Conservation (phyloP, 352 stramenopile genomes). For the Phytophthora multivora region DNA sequence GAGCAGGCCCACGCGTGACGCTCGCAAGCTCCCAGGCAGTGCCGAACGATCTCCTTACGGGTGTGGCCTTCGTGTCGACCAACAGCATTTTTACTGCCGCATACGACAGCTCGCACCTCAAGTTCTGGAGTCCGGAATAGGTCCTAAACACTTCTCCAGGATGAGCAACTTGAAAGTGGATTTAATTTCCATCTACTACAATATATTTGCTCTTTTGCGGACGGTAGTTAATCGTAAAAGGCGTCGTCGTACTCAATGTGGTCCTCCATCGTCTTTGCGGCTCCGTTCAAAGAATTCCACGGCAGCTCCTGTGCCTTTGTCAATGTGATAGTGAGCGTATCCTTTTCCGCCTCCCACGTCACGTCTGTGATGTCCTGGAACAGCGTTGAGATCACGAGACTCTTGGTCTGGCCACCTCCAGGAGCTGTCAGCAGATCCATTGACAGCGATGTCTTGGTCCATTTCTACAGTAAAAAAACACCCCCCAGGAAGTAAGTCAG, state of each 20-base stretch:
- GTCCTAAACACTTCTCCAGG: slow-evolving; percentile 5
- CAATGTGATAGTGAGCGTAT: slow-evolving; percentile 72
- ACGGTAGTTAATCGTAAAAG: slow-evolving; percentile 63
- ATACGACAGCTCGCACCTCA: slow-evolving; percentile 75
- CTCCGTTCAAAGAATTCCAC: slow-evolving; percentile 85
- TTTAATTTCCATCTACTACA: slow-evolving; percentile 25
- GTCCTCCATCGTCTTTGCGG: slow-evolving; percentile 80
- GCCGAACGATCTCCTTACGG: slow-evolving; percentile 66
- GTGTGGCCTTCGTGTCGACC: slow-evolving; percentile 52
- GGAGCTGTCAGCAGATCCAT: slow-evolving; percentile 60
- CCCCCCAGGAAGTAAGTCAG: not conserved
- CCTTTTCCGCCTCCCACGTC: slow-evolving; percentile 60
- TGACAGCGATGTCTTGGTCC: slow-evolving; percentile 78
- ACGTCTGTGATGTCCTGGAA: slow-evolving; percentile 72
- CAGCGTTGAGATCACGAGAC: slow-evolving; percentile 74
- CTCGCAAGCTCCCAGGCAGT: slow-evolving; percentile 67
- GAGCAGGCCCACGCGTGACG: slow-evolving; percentile 35
- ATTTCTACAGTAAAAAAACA: slow-evolving; percentile 51
- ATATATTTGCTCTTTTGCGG: slow-evolving; percentile 21
- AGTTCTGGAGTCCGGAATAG: slow-evolving; percentile 72
- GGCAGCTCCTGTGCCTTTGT: slow-evolving; percentile 56
- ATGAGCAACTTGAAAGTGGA: slow-evolving; percentile 9
- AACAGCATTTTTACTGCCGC: slow-evolving; percentile 61
- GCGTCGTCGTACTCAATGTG: slow-evolving; percentile 88
- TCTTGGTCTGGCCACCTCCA: slow-evolving; percentile 54